phyloP scores from a whole-genome alignment of 192 early-diverging fungal genomes.

The Podila minutissima region DNA sequence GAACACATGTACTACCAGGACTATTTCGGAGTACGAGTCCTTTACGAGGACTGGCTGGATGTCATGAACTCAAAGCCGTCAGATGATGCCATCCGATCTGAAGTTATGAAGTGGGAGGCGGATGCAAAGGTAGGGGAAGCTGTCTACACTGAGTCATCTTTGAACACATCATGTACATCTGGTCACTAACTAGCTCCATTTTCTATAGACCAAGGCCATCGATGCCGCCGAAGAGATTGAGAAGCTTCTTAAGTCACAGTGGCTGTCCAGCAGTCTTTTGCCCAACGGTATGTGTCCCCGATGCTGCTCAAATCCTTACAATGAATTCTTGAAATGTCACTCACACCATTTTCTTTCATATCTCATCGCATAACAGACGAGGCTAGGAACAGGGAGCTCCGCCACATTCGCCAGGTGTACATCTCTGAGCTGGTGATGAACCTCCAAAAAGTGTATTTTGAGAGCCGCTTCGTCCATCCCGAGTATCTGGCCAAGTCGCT shows the following conservation, averaged over 20 bases:
- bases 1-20: slow-evolving; percentile 36
- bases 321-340: background rate
- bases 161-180: too few species aligned
- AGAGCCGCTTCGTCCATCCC: slow-evolving; percentile 64
- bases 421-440: slow-evolving; percentile 76
- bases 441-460: slow-evolving; percentile 74
- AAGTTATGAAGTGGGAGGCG: slow-evolving; percentile 13
- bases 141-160: background rate
- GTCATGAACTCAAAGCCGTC: background rate
- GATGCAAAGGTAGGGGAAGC: slow-evolving; percentile 14
- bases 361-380: slow-evolving; percentile 17
- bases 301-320: too few species aligned
- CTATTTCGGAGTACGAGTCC: slow-evolving; percentile 15
- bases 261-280: slow-evolving; percentile 35
- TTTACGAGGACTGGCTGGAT: slow-evolving; percentile 28
- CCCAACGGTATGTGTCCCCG: background rate
- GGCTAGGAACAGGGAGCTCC: slow-evolving; percentile 51
- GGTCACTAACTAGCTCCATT: too few species aligned
- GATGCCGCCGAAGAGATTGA: slow-evolving; percentile 31
- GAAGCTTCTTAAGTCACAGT: slow-evolving; percentile 21
- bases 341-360: background rate
- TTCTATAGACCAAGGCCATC: slow-evolving; percentile 17
- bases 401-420: slow-evolving; percentile 60
- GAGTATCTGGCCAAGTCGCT: slow-evolving; percentile 53
- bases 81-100: background rate